These are phyloP conservation scores for Onygena corvina DNA, from an alignment of 2,329 filamentous ascomycete species.

Conservation along the genomic window DNA sequence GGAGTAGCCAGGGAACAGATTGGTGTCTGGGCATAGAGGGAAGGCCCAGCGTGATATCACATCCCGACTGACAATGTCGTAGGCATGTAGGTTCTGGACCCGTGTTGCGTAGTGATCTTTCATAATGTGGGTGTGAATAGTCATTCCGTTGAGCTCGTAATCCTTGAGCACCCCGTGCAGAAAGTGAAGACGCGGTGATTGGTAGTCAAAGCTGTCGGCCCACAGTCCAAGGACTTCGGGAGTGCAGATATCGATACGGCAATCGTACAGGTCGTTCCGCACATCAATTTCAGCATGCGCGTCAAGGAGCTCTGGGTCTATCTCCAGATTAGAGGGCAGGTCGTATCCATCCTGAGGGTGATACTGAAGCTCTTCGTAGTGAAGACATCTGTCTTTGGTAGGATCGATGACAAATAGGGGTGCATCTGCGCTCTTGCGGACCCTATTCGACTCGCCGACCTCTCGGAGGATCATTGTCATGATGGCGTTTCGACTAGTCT, in stretches of 20 bases:
- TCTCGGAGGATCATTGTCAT: slow-evolving; percentile 91
- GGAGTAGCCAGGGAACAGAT: slow-evolving; percentile 63
- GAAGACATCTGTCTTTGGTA: slow-evolving; percentile 65
- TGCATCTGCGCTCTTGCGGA: slow-evolving; percentile 61
- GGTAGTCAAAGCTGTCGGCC: slow-evolving; percentile 97
- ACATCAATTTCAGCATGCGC: slow-evolving; percentile 66
- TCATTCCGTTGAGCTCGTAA: slow-evolving; percentile 92
- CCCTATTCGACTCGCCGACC: slow-evolving; percentile 61
- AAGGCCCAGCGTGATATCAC: slow-evolving; percentile 80
- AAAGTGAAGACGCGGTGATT: slow-evolving; percentile 76
- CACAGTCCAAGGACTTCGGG: slow-evolving; percentile 88
- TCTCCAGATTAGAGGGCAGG: slow-evolving; percentile 43
- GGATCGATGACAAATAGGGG: slow-evolving; percentile 82
- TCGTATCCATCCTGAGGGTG: slow-evolving; percentile 44
- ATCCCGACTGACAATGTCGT: slow-evolving; percentile 78
- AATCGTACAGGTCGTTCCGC: slow-evolving; percentile 79
- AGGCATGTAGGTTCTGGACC: slow-evolving; percentile 74
- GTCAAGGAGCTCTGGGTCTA: slow-evolving; percentile 70
- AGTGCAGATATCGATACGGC: slow-evolving; percentile 92
- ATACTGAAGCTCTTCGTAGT: slow-evolving; percentile 84
- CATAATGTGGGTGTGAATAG: slow-evolving; percentile 83
- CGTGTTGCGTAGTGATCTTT: slow-evolving; percentile 74
- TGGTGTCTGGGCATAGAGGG: slow-evolving; percentile 79
- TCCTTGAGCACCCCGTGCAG: slow-evolving; percentile 89
- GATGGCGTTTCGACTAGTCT: slow-evolving; percentile 82